phyloP scores from a whole-genome alignment of 129 eudicot genomes.

The Saposhnikovia divaricata region DNA sequence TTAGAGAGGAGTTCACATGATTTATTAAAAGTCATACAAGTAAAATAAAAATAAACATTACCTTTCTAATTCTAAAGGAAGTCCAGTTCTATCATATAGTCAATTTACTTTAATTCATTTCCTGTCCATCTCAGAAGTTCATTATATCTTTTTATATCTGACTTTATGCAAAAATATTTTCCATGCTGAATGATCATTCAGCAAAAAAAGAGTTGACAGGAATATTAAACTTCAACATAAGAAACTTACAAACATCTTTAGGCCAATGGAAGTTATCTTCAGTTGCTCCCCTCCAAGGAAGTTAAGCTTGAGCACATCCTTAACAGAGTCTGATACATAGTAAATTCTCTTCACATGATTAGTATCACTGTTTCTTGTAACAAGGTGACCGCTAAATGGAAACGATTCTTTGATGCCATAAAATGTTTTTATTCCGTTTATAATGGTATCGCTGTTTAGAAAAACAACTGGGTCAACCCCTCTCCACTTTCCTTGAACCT shows the following conservation, averaged over 20 bases:
- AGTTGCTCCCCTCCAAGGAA: slow-evolving; percentile 79
- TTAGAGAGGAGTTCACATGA: not conserved
- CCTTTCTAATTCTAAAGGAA: not conserved
- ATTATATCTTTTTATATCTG: not conserved
- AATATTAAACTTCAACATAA: not conserved
- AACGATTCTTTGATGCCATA: slow-evolving; percentile 80
- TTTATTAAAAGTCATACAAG: not conserved
- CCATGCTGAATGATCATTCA: not conserved
- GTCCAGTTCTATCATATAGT: not conserved
- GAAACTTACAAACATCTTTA: slow-evolving; percentile 96
- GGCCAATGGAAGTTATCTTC: slow-evolving; percentile 93
- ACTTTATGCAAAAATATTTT: not conserved
- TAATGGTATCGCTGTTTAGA: slow-evolving; percentile 50
- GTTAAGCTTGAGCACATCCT: slow-evolving; percentile 80
- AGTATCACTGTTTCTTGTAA: slow-evolving; percentile 73
- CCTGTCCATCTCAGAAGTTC: not conserved
- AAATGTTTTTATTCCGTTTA: slow-evolving; percentile 57
- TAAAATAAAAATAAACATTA: no score
- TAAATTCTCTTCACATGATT: slow-evolving; percentile 86
- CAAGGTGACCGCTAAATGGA: slow-evolving; percentile 60
- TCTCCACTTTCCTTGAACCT: slow-evolving; percentile 90
- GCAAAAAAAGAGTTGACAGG: no score
- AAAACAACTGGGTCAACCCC: slow-evolving; percentile 93
- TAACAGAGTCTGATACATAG: slow-evolving; percentile 69
- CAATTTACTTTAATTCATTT: not conserved